Percentiles rank a stretch among this genome's conserved stretches.
phyloP scores from a whole-genome alignment of 352 stramenopile species.

The Pythium chondricola region DNA sequence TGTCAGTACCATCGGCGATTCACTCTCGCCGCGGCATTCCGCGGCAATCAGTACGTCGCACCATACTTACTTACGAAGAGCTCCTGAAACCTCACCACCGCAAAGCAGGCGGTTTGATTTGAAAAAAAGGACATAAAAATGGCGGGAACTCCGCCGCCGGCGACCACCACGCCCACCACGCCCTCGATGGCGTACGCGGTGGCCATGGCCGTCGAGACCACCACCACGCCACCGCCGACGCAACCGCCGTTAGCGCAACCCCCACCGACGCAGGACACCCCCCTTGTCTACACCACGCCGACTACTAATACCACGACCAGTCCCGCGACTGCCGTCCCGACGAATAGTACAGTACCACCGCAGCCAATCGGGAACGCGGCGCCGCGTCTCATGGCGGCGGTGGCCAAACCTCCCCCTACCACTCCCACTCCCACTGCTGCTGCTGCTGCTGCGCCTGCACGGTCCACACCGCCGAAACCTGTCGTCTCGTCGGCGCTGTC shows the following conservation, averaged over 20 bases:
- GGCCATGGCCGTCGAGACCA: background rate
- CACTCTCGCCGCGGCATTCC: background rate
- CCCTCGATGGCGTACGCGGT: background rate
- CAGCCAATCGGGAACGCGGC: background rate
- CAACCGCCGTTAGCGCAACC: background rate
- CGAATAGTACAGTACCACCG: too few species aligned
- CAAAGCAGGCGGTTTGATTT: background rate
- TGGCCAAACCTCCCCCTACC: background rate
- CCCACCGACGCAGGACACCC: background rate
- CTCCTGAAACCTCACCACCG: background rate
- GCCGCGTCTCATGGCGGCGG: background rate
- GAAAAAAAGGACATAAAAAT: conserved; percentile 16
- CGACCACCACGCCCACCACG: background rate
- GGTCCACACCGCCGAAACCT: background rate
- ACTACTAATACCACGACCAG: too few species aligned
- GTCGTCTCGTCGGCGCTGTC: background rate
- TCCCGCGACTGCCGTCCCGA: too few species aligned
- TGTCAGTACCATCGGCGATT: conserved; percentile 17
- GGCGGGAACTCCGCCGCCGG: conserved; percentile 15
- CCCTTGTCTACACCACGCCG: background rate
- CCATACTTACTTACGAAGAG: conserved; percentile 11
- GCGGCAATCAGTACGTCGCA: conserved; percentile 19
- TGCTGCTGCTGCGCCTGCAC: background rate
- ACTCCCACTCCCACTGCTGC: background rate
- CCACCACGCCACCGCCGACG: background rate